These are phyloP conservation scores for Neurospora tetraspora DNA, from an alignment of 495 filamentous ascomycete genomes.

Conservation along the genomic window DNA sequence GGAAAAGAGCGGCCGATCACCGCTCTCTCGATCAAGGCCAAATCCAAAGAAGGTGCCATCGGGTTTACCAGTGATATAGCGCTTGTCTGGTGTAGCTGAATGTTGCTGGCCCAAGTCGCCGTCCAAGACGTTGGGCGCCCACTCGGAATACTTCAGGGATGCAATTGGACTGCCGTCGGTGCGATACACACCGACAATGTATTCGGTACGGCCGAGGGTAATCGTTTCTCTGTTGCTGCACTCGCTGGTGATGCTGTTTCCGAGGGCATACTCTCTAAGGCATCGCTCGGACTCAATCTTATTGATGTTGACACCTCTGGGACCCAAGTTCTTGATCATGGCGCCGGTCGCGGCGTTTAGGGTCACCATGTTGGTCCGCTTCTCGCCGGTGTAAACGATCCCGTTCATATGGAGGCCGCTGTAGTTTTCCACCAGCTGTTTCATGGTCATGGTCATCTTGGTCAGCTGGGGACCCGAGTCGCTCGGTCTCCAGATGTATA, in stretches of 20 bases:
- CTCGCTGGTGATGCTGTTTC: constrained; percentile 56
- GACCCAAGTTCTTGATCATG: constrained; percentile 47
- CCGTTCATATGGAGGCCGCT: constrained; percentile 60
- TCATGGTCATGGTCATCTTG: constrained; percentile 77
- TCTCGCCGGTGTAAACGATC: constrained; percentile 81
- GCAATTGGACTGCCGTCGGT: constrained; percentile 69
- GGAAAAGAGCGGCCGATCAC: constrained; percentile 31
- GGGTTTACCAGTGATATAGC: constrained; percentile 78
- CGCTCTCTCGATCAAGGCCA: constrained; percentile 45
- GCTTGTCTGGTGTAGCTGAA: constrained; percentile 65
- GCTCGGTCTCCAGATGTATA: constrained; percentile 78
- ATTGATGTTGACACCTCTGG: constrained; percentile 30
- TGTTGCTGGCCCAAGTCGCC: constrained; percentile 81
- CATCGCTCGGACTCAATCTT: constrained; percentile 44
- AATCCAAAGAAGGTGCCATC: constrained; percentile 82
- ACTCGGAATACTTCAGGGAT: constrained; percentile 88
- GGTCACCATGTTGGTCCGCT: constrained; percentile 79
- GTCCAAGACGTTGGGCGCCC: constrained; percentile 88
- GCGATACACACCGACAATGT: constrained; percentile 75
- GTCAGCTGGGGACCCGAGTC: constrained; percentile 60
- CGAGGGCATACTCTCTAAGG: constrained; percentile 47
- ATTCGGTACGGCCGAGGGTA: constrained; percentile 75
- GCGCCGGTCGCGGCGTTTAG: constrained; percentile 76
- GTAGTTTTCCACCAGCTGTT: constrained; percentile 62
- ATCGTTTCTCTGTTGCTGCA: constrained; percentile 63